Percentiles rank a stretch among this genome's conserved stretches.
Conservation (phyloP, 2,329 filamentous ascomycete genomes). For the Apiospora hydei region DNA sequence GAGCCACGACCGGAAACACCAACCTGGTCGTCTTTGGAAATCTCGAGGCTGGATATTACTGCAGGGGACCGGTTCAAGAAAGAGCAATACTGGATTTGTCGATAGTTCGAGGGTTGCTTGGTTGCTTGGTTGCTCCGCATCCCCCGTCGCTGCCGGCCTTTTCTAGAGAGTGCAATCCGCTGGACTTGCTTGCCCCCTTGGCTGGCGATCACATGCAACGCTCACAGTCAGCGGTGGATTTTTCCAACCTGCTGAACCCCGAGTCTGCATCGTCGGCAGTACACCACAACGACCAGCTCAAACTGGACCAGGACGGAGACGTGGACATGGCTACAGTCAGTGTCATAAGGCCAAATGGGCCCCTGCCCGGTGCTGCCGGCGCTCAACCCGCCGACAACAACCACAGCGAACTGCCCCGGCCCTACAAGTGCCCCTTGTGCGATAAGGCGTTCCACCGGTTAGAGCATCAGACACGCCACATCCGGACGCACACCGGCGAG, state of each 20-base stretch:
- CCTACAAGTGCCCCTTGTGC: conserved; percentile 98
- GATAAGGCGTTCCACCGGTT: conserved; percentile 98
- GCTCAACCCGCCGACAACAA: conserved; percentile 57
- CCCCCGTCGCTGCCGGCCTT: conserved; percentile 14
- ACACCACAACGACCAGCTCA: conserved; percentile 38
- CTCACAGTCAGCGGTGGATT: conserved; percentile 76
- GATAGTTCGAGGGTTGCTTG: conserved; percentile 15
- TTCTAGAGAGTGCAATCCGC: conserved; percentile 25
- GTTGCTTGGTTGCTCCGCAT: conserved; percentile 12
- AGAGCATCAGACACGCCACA: conserved; percentile 91
- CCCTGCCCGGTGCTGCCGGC: conserved; percentile 59
- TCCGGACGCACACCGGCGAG: conserved; percentile 96
- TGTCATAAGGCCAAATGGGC: conserved; percentile 68
- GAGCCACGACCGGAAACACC: conserved; percentile 14
- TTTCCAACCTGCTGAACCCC: conserved; percentile 78
- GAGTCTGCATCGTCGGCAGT: conserved; percentile 48
- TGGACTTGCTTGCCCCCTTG: conserved; percentile 39
- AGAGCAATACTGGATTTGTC: background rate
- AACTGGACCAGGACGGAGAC: conserved; percentile 44
- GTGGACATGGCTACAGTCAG: conserved; percentile 62
- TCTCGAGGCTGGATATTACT: background rate
- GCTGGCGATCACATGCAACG: conserved; percentile 75
- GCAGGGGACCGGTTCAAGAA: conserved; percentile 3
- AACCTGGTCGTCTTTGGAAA: conserved; percentile 21
- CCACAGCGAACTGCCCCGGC: conserved; percentile 79